Base-by-base conservation (phyloP, 2,329 filamentous ascomycete species). In the Rhynchosporium agropyri region DNA sequence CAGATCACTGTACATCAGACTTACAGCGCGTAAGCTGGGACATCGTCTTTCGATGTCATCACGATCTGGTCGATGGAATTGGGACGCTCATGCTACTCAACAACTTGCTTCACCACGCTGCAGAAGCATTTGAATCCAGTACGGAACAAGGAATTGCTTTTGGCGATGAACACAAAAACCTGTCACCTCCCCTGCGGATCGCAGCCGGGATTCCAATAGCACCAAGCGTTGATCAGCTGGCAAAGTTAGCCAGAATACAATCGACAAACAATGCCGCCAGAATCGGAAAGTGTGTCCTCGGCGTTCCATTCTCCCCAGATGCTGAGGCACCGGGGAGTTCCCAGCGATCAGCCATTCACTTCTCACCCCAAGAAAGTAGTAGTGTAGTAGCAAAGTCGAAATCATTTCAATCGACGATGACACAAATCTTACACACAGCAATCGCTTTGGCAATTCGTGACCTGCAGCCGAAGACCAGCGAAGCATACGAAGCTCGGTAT, bases 21-120 rank as follows among this genome's bases (percentile, higher is more conserved):
- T 3, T 28, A 15, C 33, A 54, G 9, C 8, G 12, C 36, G 9
- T 42, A 31, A 29, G 51, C 10, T 10, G 31, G 29, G 55, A 63
- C 28, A 48, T 58, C 26, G 66, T 78, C 4, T 67, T 79, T 15
- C 73, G 76, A 0, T 75, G 74, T 1, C 75, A 74, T 0, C 77
- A 78, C 56, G 75, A 78, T 10, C 73, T 78, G n/a, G 74, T 78
- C 5, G 77, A 79, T 38, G 77, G 77, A 0, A 74, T 78, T 2
- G 77, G 77, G 5, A 75, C 76, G 1, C 70, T 78, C 3, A 70
- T 71, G 2, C 65, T 78, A 2, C 64, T 77, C 31, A 70, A 77
- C 58, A 74, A 72, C n/a, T 65, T 75, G 2, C 55, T 75, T 6
- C 12, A 38, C 3, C 67, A 71, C 42, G 70, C 72, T 0, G 63